Percentiles rank a stretch among this genome's conserved stretches.
phyloP scores from a whole-genome alignment of 768 basidiomycete species.

The Kwoniella sp. region DNA sequence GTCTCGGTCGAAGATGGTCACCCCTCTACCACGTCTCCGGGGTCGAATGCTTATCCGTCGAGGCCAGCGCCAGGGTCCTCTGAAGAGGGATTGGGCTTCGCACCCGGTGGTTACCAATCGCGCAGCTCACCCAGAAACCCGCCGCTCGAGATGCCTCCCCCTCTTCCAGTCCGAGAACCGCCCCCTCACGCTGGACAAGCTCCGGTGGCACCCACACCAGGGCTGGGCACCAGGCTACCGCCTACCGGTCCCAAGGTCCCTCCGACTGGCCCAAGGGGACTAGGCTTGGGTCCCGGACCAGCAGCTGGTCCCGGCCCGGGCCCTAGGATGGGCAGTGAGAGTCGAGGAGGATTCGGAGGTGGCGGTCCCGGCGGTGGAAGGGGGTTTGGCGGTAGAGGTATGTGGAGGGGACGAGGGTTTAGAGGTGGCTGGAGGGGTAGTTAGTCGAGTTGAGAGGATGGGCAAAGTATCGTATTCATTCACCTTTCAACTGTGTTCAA shows the following conservation, averaged over 20 bases:
- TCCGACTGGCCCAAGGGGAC: constrained; percentile 23
- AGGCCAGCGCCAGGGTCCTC: neutral
- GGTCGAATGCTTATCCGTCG: neutral
- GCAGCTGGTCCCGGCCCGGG: neutral
- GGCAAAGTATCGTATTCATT: too few species aligned
- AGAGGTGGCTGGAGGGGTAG: constrained; percentile 16
- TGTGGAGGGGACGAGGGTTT: constrained; percentile 9
- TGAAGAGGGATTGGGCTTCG: neutral
- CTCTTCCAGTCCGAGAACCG: constrained; percentile 5
- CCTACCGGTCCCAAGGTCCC: constrained; percentile 30
- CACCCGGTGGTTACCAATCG: too few species aligned
- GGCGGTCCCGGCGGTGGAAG: constrained; percentile 8
- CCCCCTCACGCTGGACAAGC: constrained; percentile 7
- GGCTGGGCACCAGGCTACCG: neutral
- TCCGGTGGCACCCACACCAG: neutral
- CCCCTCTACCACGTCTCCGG: neutral
- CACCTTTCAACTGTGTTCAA: too few species aligned
- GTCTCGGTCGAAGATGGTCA: neutral
- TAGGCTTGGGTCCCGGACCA: constrained; percentile 2
- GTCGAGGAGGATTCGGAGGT: constrained; percentile 13
- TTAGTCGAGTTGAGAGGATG: too few species aligned
- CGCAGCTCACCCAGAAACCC: neutral
- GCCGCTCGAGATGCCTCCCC: constrained; percentile 2
- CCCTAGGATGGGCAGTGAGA: neutral
- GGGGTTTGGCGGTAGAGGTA: constrained; percentile 8